Base-by-base conservation (phyloP, 495 filamentous ascomycete genomes). In the Neurospora intermedia region DNA sequence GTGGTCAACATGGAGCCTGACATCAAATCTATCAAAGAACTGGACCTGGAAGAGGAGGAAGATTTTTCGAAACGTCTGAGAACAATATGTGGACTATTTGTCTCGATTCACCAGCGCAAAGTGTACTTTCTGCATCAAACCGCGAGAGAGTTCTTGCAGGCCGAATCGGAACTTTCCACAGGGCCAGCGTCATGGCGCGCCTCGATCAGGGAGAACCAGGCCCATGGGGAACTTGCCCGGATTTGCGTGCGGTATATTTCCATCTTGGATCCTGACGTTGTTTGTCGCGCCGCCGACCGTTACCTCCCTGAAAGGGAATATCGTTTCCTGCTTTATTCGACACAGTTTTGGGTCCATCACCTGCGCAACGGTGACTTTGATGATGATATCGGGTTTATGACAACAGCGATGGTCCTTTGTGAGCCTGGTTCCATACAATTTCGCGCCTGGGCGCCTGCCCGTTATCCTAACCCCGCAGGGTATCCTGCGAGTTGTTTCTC, bases 221-320 rank as follows among this genome's bases (percentile, higher is more conserved):
- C 48, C 23, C 48, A 59, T 27, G 4, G 1, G 0, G 20, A 31
- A 59, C 23, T 59, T 59, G 48, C 20, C 0, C 23, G 11, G 0
- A 2, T 59, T 59, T 27, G 20, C 20, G 23, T 59, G 48, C 11
- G 2, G 11, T 59, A 59, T 16, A 27, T 59, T 15, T 59, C 7
- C 15, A 15, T 59, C 0, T 6, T 59, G 48, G 13, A 31, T 59
- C 11, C 23, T 8, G 48, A 59, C 0, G 13, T 15, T 16, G 11
- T 23, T 13, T 9, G 15, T 15, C 46, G 0, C 46, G 3, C 6
- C 13, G 1, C 0, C 2, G 2, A 27, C 20, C 0, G 2, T 27
- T 20, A 0, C n/a, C 9, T n/a, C 45, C 7, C 10, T 9, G 0
- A 4, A 13, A 6, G 48, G 3, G 10, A 23, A 13, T 15, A 10